phyloP scores from a whole-genome alignment of 1,284 basidiomycete genomes.

The Austroboletus novae-zelandiae region DNA sequence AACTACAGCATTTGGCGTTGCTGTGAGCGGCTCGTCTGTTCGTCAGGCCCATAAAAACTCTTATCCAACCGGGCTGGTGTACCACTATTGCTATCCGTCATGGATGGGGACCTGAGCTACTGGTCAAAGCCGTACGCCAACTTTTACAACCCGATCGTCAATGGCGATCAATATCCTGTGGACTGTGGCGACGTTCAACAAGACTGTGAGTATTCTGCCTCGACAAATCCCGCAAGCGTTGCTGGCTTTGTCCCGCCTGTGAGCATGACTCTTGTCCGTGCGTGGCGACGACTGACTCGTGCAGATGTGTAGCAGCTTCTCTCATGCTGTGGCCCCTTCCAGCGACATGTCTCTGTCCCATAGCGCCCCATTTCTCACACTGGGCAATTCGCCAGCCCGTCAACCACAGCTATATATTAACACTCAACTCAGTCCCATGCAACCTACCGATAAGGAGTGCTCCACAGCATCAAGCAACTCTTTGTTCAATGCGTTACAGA shows the following conservation, averaged over 20 bases:
- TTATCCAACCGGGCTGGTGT: no score
- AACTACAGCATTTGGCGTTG: not conserved
- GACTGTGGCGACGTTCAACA: not conserved
- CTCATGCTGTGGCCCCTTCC: not conserved
- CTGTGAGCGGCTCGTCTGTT: conserved; percentile 6
- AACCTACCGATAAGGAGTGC: conserved; percentile 10
- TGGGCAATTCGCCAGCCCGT: not conserved
- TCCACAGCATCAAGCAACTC: conserved; percentile 24
- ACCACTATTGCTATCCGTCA: conserved; percentile 5
- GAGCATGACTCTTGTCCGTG: conserved; percentile 8
- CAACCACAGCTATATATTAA: conserved; percentile 20
- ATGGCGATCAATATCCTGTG: not conserved
- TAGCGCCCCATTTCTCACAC: not conserved
- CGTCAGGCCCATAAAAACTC: conserved; percentile 9
- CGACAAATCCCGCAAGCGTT: not conserved
- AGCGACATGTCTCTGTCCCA: not conserved
- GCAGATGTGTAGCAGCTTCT: conserved; percentile 7
- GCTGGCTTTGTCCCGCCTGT: conserved; percentile 6
- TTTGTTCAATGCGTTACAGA: conserved; percentile 4
- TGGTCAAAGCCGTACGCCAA: conserved; percentile 11
- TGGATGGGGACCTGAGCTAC: conserved; percentile 8
- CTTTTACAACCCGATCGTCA: not conserved
- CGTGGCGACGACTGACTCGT: conserved; percentile 2
- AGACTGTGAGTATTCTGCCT: not conserved
- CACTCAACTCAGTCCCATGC: conserved; percentile 11